Percentiles rank a stretch among this genome's conserved stretches.
Conservation (phyloP, 345 rosid genomes). For the Kandelia obovata region DNA sequence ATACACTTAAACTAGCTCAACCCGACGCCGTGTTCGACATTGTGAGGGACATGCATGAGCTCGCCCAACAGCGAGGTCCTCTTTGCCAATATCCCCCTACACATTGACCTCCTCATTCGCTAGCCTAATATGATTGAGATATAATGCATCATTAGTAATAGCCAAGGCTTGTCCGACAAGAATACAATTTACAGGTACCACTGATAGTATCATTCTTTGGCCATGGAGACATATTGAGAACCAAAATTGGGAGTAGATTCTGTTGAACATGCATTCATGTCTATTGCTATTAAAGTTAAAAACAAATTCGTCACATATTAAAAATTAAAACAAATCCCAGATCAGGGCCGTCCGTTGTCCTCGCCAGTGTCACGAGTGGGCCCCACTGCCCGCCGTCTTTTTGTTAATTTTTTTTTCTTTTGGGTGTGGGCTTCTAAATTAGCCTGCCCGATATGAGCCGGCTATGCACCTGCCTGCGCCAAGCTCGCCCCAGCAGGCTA, state of each 20-base stretch:
- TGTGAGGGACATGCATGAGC: slow-evolving; percentile 83
- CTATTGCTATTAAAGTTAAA: too few relatives aligned
- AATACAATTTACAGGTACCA: slow-evolving; percentile 31
- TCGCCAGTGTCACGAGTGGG: too few relatives aligned
- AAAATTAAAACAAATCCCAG: too few relatives aligned
- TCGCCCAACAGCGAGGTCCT: slow-evolving; percentile 60
- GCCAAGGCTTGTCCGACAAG: slow-evolving; percentile 8
- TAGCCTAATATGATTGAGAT: slow-evolving; percentile 42
- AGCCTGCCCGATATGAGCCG: too few relatives aligned
- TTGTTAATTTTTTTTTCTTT: too few relatives aligned
- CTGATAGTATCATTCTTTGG: slow-evolving; percentile 36
- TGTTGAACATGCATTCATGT: neutral
- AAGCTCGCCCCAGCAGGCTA: too few relatives aligned
- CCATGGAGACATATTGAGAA: neutral
- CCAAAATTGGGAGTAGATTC: neutral
- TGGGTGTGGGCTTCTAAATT: too few relatives aligned
- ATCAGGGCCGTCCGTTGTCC: too few relatives aligned
- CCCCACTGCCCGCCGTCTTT: too few relatives aligned
- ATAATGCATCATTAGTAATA: neutral
- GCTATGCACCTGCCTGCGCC: too few relatives aligned
- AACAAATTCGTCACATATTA: too few relatives aligned
- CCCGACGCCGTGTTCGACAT: slow-evolving; percentile 91
- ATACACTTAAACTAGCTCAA: slow-evolving; percentile 72
- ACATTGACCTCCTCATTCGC: slow-evolving; percentile 71
- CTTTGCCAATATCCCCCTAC: slow-evolving; percentile 54